Conservation (phyloP, 306 rosid genomes). For the Herpetospermum pedunculosum region DNA sequence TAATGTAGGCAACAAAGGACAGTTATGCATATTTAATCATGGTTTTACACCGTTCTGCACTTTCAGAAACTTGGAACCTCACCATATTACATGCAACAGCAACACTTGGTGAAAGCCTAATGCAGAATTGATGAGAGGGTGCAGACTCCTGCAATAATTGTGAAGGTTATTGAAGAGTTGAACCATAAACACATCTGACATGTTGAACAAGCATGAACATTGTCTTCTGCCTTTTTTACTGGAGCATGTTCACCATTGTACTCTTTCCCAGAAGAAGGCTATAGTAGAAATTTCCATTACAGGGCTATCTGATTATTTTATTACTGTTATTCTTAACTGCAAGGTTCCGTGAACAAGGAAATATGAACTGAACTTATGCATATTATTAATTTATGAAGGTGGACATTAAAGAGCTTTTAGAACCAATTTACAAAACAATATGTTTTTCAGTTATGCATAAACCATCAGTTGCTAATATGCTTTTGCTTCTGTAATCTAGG, state of each 20-base stretch:
- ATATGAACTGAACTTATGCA: not conserved
- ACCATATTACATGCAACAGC: conserved; percentile 71
- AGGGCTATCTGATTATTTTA: not conserved
- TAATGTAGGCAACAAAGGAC: not conserved
- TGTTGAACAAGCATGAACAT: not conserved
- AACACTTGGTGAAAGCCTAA: conserved; percentile 51
- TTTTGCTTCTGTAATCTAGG: not conserved
- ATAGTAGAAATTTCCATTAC: not conserved
- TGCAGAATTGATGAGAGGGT: conserved; percentile 64
- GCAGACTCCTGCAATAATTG: conserved; percentile 43
- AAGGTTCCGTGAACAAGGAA: not conserved
- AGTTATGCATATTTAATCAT: not conserved
- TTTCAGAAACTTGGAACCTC: conserved; percentile 15
- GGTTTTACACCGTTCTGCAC: conserved; percentile 1
- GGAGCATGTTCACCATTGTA: not conserved
- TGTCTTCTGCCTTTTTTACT: not conserved
- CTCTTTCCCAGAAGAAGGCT: not conserved
- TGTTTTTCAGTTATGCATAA: not conserved
- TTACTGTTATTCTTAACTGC: not conserved
- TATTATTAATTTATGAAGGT: not conserved
- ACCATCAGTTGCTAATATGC: conserved; percentile 1
- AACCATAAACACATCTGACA: not conserved
- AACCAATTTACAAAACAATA: not conserved
- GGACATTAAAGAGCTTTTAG: not conserved
- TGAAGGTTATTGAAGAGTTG: conserved; percentile 15